Evolutionary conservation across 2,329 filamentous ascomycete species (phyloP).

Genomic region (Neopestalotiopsis sp.): DNA sequence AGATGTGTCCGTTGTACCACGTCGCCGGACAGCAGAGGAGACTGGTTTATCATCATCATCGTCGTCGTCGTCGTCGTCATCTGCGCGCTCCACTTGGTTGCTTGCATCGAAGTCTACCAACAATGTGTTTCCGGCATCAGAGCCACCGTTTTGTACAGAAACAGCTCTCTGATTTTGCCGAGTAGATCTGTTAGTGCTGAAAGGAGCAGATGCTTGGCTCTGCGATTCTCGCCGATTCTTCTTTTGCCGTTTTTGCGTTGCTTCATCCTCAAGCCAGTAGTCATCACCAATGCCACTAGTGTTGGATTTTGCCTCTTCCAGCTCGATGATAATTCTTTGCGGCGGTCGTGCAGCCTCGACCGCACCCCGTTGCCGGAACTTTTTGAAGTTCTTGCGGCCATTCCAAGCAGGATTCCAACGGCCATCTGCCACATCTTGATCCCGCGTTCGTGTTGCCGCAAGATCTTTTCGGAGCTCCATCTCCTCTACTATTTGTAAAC

Average conservation of each 20-base stretch:
- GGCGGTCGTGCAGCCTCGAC: slow-evolving; percentile 44
- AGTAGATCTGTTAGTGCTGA: background rate
- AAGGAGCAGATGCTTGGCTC: background rate
- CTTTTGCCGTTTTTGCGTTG: slow-evolving; percentile 35
- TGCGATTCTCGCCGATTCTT: slow-evolving; percentile 25
- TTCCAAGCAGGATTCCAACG: slow-evolving; percentile 93
- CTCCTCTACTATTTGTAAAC: slow-evolving; percentile 77
- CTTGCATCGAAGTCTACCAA: slow-evolving; percentile 1
- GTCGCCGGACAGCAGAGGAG: slow-evolving; percentile 32
- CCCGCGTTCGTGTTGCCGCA: slow-evolving; percentile 43
- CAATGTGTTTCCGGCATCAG: slow-evolving; percentile 25
- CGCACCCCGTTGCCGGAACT: slow-evolving; percentile 71
- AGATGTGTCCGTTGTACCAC: slow-evolving; percentile 39
- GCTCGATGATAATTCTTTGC: slow-evolving; percentile 66
- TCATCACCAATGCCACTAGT: slow-evolving; percentile 77
- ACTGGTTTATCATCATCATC: slow-evolving; percentile 27
- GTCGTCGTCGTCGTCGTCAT: slow-evolving; percentile 25
- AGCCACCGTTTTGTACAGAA: background rate
- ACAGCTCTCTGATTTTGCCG: background rate
- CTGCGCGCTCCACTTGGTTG: slow-evolving; percentile 24
- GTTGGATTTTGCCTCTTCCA: slow-evolving; percentile 75
- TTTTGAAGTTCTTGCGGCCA: slow-evolving; percentile 94
- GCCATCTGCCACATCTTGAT: slow-evolving; percentile 57
- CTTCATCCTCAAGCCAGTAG: slow-evolving; percentile 72
- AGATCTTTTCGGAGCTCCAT: slow-evolving; percentile 65